Base-by-base conservation (phyloP, 2,329 filamentous ascomycete genomes). In the Pseudogymnoascus sp. region DNA sequence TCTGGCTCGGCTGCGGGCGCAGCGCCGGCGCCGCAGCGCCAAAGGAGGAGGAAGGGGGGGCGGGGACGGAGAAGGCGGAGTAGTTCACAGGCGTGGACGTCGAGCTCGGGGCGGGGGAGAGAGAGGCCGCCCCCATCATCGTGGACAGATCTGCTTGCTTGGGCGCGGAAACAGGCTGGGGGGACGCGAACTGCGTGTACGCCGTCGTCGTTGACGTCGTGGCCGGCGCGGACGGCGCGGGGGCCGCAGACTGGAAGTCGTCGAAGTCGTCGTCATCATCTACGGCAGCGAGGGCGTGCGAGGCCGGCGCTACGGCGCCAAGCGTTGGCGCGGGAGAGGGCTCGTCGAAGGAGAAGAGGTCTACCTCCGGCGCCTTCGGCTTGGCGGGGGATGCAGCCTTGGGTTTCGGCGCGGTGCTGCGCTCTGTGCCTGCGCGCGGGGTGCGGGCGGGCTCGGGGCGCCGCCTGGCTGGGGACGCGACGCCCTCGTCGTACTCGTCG, bases 191-290 rank as follows among this genome's bases (percentile, higher is more conserved):
- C 67, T 90, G 89, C 10, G 88, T 85, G 61, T 78, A 80, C 0
- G 85, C 79, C 9, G 81, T 83, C 5, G 80, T 78, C 15, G 82
- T 81, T 63, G 70, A 81, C 69, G 70, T 83, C 64, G 71, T 82
- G 70, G 78, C 76, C 71, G 72, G 78, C 69, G 67, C 78, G 67
- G 67, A 74, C 21, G 75, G 68, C n/a, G 74, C 68, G 3, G 77
- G 78, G 64, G 77, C 78, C 10, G 78, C 76, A 6, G 79, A 76
- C 28, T 73, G 70, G 81, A 97, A 97, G 73, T 99, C 95, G 73
- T 97, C 95, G 72, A 97, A 97, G 67, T 97, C 95, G 69, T 96
- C 93, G 67, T 97, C 93, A 66, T 90, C 88, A 61, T 85, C 86
- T 31, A 76, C 76, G 15, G 76, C 71, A 47, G 77, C 73, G 67